phyloP scores from a whole-genome alignment of 257 asterid genomes.

The Dorcoceras hygrometricum region DNA sequence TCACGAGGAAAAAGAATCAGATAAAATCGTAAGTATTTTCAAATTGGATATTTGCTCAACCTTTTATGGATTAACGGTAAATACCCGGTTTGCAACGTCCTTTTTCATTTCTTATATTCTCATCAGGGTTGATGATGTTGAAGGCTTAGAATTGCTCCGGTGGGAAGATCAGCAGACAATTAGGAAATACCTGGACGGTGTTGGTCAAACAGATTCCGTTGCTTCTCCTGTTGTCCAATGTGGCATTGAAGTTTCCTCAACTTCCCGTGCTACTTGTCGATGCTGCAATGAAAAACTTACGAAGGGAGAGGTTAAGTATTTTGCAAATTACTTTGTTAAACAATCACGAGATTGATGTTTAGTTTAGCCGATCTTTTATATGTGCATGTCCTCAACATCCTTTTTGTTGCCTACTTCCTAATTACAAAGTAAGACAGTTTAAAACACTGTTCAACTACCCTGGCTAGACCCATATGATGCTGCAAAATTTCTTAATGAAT shows the following conservation, averaged over 20 bases:
- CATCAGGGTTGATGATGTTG: slow-evolving; percentile 79
- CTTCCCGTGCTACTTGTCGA: slow-evolving; percentile 86
- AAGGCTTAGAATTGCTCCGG: slow-evolving; percentile 81
- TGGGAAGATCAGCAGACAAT: slow-evolving; percentile 94
- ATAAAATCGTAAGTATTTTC: slow-evolving; percentile 59
- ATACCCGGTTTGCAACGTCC: slow-evolving; percentile 14
- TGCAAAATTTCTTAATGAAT: neutral
- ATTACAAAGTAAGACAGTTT: neutral
- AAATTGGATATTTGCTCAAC: neutral
- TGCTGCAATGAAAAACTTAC: slow-evolving; percentile 63
- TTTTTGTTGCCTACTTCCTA: neutral
- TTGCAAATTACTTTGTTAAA: slow-evolving; percentile 10
- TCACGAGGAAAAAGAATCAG: slow-evolving; percentile 68
- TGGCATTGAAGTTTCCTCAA: slow-evolving; percentile 60
- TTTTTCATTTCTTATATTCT: slow-evolving; percentile 13
- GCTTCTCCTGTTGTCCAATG: slow-evolving; percentile 40
- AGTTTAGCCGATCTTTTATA: neutral
- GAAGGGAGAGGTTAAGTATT: slow-evolving; percentile 69
- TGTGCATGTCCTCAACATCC: neutral
- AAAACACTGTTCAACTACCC: no score
- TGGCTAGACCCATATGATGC: neutral
- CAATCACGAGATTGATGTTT: slow-evolving; percentile 10
- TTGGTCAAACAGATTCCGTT: slow-evolving; percentile 33
- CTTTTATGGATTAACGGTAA: neutral
- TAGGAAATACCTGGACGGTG: slow-evolving; percentile 56